A percentile compares a stretch with the other conserved stretches of the same genome.
Conservation (phyloP, 2,329 filamentous ascomycete genomes). For the Epichloe sp. region DNA sequence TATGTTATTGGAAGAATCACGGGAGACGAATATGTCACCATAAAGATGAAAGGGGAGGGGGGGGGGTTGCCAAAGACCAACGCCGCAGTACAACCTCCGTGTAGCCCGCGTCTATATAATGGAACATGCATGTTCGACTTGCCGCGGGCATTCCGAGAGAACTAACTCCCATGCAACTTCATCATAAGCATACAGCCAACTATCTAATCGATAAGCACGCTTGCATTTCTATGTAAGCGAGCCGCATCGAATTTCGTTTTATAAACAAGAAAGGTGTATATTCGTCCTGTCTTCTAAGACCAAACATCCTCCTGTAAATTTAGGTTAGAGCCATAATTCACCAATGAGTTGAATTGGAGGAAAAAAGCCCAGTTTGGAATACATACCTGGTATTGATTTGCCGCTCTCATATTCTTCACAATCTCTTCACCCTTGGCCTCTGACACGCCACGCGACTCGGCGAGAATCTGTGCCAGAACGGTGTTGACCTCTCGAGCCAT, state of each 20-base stretch:
- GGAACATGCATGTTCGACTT: no score
- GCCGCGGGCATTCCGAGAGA: no score
- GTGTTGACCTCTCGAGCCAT: slow-evolving; percentile 92
- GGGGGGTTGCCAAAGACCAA: neutral
- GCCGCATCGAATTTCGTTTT: neutral
- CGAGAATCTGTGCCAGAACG: slow-evolving; percentile 74
- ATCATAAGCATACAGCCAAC: neutral
- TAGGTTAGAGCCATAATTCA: neutral
- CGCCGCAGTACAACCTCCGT: neutral
- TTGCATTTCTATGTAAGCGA: neutral
- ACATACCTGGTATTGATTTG: slow-evolving; percentile 87
- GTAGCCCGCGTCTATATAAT: no score
- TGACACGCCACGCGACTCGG: slow-evolving; percentile 67
- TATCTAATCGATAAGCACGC: neutral
- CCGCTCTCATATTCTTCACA: slow-evolving; percentile 90
- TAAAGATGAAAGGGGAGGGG: neutral
- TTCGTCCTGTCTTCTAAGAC: slow-evolving; percentile 32
- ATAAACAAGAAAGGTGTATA: neutral
- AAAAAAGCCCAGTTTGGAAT: neutral
- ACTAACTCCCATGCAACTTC: slow-evolving; percentile 1
- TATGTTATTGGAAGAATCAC: neutral
- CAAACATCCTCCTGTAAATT: slow-evolving; percentile 52
- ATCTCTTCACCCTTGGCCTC: slow-evolving; percentile 88
- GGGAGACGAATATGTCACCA: neutral
- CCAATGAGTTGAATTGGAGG: neutral